Evolutionary conservation across 768 basidiomycete genomes (phyloP).

Genomic region (Amanita molliuscula): DNA sequence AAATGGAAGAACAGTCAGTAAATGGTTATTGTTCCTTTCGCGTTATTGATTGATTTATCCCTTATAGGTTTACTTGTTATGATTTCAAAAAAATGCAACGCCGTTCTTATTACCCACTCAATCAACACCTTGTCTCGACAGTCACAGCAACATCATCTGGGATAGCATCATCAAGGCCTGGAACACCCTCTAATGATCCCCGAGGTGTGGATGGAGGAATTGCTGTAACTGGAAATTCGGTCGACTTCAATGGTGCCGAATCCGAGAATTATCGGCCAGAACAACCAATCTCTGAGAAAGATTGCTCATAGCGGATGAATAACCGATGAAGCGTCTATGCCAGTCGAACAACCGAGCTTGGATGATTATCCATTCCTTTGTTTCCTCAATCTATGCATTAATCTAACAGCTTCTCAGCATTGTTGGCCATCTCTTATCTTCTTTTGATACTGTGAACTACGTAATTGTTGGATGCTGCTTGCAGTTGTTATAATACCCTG

Average conservation of each 20-base stretch:
- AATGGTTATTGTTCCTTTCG: background rate
- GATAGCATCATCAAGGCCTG: slow-evolving; percentile 60
- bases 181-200: slow-evolving; percentile 52
- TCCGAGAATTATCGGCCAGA: slow-evolving; percentile 28
- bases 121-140: slow-evolving; percentile 63
- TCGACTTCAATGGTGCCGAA: slow-evolving; percentile 31
- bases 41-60: background rate
- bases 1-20: slow-evolving; percentile 96
- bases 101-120: slow-evolving; percentile 84
- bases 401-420: slow-evolving; percentile 1
- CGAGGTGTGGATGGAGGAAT: slow-evolving; percentile 28
- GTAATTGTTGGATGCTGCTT: slow-evolving; percentile 1
- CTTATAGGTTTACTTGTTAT: slow-evolving; percentile 73
- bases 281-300: slow-evolving; percentile 35
- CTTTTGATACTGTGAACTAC: slow-evolving; percentile 1
- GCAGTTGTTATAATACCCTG: slow-evolving; percentile 5
- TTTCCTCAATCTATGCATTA: slow-evolving; percentile 3
- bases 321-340: background rate
- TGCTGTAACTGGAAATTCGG: slow-evolving; percentile 28
- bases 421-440: background rate
- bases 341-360: background rate
- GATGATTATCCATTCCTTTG: background rate
- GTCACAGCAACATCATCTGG: slow-evolving; percentile 70
- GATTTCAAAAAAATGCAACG: slow-evolving; percentile 90
- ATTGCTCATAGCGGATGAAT: slow-evolving; percentile 30